These are phyloP conservation scores for Aechmea fasciata DNA, from an alignment of 176 grass and related monocot genomes.

Conservation along the genomic window DNA sequence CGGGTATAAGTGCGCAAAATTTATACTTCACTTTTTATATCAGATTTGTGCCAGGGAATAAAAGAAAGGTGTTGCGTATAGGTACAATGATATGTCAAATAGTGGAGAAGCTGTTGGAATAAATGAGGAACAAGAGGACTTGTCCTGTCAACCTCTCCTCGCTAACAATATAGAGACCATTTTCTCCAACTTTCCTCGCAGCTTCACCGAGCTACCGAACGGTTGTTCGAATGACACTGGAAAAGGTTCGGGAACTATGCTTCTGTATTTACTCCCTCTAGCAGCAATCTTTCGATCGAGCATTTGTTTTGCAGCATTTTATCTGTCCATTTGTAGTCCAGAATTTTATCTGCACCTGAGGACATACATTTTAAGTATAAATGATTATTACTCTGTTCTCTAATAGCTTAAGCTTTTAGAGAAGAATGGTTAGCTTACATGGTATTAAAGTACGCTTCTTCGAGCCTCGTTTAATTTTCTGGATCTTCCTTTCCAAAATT, in stretches of 20 bases:
- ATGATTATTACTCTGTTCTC: slow-evolving; percentile 12
- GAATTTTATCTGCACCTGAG: slow-evolving; percentile 9
- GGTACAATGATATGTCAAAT: slow-evolving; percentile 25
- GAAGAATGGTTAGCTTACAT: background rate
- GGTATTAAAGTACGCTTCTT: no score
- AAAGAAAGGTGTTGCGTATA: slow-evolving; percentile 9
- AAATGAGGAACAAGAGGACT: slow-evolving; percentile 25
- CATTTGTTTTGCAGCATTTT: background rate
- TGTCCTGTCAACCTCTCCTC: slow-evolving; percentile 19
- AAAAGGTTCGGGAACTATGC: slow-evolving; percentile 12
- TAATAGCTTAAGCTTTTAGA: background rate
- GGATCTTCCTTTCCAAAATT: no score
- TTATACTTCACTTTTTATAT: background rate
- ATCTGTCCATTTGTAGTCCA: background rate
- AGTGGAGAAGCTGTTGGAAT: slow-evolving; percentile 25
- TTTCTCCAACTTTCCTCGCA: slow-evolving; percentile 36
- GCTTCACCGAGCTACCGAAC: slow-evolving; percentile 44
- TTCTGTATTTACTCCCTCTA: background rate
- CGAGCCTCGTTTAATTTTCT: no score
- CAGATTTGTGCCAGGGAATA: background rate
- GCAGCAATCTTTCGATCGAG: background rate
- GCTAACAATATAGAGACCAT: slow-evolving; percentile 21
- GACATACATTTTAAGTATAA: slow-evolving; percentile 15
- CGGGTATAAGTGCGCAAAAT: slow-evolving; percentile 22
- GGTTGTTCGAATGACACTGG: slow-evolving; percentile 30